phyloP scores from a whole-genome alignment of 768 basidiomycete genomes.

The Suillus variegatus region DNA sequence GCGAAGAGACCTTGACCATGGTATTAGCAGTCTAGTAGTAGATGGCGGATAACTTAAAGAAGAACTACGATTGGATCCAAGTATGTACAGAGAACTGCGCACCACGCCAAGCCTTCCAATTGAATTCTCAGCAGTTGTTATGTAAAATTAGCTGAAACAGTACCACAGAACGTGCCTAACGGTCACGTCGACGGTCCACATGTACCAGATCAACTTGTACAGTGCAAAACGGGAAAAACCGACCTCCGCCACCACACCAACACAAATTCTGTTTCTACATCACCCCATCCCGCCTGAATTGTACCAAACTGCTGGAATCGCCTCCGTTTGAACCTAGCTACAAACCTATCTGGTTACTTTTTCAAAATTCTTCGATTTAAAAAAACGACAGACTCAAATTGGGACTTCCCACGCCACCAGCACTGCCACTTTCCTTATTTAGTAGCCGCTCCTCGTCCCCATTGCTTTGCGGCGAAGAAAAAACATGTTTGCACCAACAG shows the following conservation, averaged over 20 bases:
- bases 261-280: too few species aligned
- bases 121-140: not conserved
- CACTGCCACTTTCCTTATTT: not conserved
- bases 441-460: not conserved
- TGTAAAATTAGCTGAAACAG: too few species aligned
- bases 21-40: constrained; percentile 1
- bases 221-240: too few species aligned
- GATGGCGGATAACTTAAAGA: not conserved
- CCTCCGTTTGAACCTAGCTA: not conserved
- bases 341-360: not conserved
- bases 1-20: constrained; percentile 7
- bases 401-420: not conserved
- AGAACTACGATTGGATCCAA: too few species aligned
- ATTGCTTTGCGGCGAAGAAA: not conserved
- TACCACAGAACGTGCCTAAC: too few species aligned
- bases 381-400: too few species aligned
- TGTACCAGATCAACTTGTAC: too few species aligned
- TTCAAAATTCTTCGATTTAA: too few species aligned
- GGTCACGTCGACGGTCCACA: too few species aligned
- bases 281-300: too few species aligned
- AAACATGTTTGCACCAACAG: not conserved
- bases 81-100: not conserved
- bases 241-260: too few species aligned
- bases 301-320: not conserved
- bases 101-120: not conserved